Base-by-base conservation (phyloP, 2,329 filamentous ascomycete species). In the Dryadomyces sulphureus region DNA sequence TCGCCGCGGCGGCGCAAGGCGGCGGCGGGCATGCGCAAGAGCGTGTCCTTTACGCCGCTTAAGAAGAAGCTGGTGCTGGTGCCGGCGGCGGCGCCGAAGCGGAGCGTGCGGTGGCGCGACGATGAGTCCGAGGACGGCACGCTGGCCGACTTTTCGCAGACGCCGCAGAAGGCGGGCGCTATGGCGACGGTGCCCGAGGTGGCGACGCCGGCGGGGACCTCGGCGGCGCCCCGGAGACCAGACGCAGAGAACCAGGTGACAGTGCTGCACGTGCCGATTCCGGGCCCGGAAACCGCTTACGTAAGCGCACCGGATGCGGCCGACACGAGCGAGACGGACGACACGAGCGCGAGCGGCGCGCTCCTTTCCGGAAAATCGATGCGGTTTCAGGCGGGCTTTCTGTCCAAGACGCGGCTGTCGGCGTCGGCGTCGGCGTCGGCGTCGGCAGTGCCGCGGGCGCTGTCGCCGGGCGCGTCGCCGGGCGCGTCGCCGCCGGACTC, bases 71-170 rank as follows among this genome's bases (percentile, higher is more conserved):
- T 19, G 34, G 17, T 19, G 16, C 17, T n/a, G 3, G 72, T 73
- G 9, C 72, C 75, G 9, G 14, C 41, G 22, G 35, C 42, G 34
- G 75, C 79, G 1, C 60, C 66, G 46, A 87, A 87, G 62, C 77
- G 89, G 49, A 81, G 74, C 40, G 90, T 98, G 6, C 77, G 90
- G 52, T 98, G 92, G 92, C 80, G 86, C 48, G 88, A 94, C 56
- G 92, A 96, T 55, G 86, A 77, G 57, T 67, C 81, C 2, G 83
- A 93, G 57, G 79, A 90, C 44, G 89, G 88, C 21, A 80, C 81
- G 1, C 67, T 96, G 47, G 88, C 84, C 11, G 92, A 96, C 59
- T 95, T 90, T 59, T 85, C 90, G 57, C 86, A 87, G 64, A 95
- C 90, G 3, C 90, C 92, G 1, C 75, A 88, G 60, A 84, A 81